Base-by-base conservation (phyloP, 176 grass and related monocot genomes). In the Oryza brachyantha region DNA sequence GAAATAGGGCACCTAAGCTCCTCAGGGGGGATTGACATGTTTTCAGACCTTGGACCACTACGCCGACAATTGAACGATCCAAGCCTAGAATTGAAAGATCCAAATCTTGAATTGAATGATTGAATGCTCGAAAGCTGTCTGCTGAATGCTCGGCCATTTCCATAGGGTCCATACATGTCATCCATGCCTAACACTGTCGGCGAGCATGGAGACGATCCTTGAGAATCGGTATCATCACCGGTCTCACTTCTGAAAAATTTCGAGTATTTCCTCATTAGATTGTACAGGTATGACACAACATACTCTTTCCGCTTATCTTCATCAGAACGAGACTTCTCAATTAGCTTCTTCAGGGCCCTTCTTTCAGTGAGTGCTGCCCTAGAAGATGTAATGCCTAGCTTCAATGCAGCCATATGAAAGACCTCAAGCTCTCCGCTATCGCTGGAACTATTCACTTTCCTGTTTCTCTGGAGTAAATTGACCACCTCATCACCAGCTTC, bases 1-100 rank as follows among this genome's bases (percentile, higher is more conserved):
- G 92, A 99, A 73, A 99, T 95, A 12, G 96, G 96, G 77, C 96
- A 99, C 84, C 88, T 89, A 48, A 99, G 84, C 68, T 99, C 96
- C 84, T 99, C 92, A 5, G 96, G 92, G 70, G 96, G 96, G 31
- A 95, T 77, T 29, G 92, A 72, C 83, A 89, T 85, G 68, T 87
- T 99, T 75, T 89, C 90, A 1, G 86, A 89, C 87, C 84, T 90
- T 75, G 82, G 84, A 67, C 86, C 83, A 64, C 72, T 84, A 43
- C 66, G 83, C 28, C 86, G 90, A 83, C 89, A 93, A 80, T 99
- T 93, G 78, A 93, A 89, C 74, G 88, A 91, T 74, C 91, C 86
- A 68, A 89, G 77, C 43, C 88, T 90, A 43, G 89, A 91, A 84
- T 99, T 93, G 81, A 99, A 89, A 69, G 88, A 93, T 83, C 91